These are phyloP conservation scores for Candida peoriensis DNA, from an alignment of 805 yeast species.

Conservation along the genomic window DNA sequence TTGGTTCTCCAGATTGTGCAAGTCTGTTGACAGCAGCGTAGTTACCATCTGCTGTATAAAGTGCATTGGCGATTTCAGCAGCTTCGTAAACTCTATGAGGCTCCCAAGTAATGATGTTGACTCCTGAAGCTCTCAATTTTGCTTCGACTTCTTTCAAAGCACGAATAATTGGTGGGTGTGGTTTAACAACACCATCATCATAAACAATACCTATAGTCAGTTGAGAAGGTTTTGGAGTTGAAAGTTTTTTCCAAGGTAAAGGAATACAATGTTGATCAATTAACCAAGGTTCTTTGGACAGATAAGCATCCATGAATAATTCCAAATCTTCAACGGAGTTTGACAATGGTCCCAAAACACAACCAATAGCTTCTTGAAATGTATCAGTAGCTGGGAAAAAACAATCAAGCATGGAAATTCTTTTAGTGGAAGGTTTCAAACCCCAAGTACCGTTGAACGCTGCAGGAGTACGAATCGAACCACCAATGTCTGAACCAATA, in stretches of 20 bases:
- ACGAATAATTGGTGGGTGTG: conserved; percentile 60
- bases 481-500: conserved; percentile 69
- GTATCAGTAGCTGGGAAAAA: conserved; percentile 12
- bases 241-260: conserved; percentile 36
- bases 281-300: conserved; percentile 51
- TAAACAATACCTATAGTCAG: conserved; percentile 58
- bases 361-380: conserved; percentile 49
- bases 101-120: conserved; percentile 47
- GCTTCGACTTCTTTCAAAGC: conserved; percentile 49
- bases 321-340: conserved; percentile 63
- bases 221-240: conserved; percentile 31
- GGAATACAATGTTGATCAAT: conserved; percentile 32
- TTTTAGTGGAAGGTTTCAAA: conserved; percentile 55
- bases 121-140: conserved; percentile 56
- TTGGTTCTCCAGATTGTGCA: conserved; percentile 64
- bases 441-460: conserved; percentile 61
- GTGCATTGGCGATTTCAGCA: conserved; percentile 46
- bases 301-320: conserved; percentile 55
- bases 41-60: conserved; percentile 70
- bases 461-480: conserved; percentile 64
- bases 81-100: conserved; percentile 57
- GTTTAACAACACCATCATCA: conserved; percentile 62
- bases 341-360: conserved; percentile 67
- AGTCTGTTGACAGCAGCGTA: conserved; percentile 46
- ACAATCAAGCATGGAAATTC: conserved; percentile 35